Evolutionary conservation across 2,329 filamentous ascomycete genomes (phyloP).

Genomic region (Trichophyton mentagrophytes): DNA sequence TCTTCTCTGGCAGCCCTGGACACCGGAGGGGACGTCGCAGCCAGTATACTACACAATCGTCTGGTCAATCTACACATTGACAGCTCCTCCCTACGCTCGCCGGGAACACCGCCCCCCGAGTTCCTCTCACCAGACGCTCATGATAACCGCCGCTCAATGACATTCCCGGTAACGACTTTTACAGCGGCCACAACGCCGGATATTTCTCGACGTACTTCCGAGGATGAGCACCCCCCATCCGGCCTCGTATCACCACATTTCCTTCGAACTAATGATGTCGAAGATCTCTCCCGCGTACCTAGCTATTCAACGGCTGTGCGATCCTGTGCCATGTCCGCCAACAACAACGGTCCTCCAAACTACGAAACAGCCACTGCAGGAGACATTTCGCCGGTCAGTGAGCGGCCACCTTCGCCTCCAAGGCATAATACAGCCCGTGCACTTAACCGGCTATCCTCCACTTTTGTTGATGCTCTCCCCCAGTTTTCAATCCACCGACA

Average conservation of each 20-base stretch:
- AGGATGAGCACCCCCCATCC: conserved; percentile 35
- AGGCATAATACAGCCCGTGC: background rate
- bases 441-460: background rate
- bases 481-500: background rate
- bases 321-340: conserved; percentile 43
- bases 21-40: conserved; percentile 39
- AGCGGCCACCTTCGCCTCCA: background rate
- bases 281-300: conserved; percentile 58
- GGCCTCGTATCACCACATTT: conserved; percentile 30
- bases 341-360: conserved; percentile 47
- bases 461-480: background rate
- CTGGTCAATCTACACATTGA: conserved; percentile 39
- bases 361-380: conserved; percentile 40
- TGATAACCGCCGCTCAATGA: background rate
- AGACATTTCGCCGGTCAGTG: conserved; percentile 1
- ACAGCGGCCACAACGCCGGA: conserved; percentile 17
- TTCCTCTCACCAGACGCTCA: background rate
- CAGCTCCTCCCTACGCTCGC: background rate
- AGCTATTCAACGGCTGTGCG: conserved; percentile 65
- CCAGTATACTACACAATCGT: conserved; percentile 58
- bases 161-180: conserved; percentile 3
- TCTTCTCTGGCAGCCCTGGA: conserved; percentile 39
- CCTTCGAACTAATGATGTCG: conserved; percentile 43
- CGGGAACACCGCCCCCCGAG: background rate
- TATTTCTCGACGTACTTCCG: conserved; percentile 35